A percentile compares a stretch with the other conserved stretches of the same genome.
These are phyloP conservation scores for Carex parvula DNA, from an alignment of 176 grass and related monocot genomes.

Conservation along the genomic window DNA sequence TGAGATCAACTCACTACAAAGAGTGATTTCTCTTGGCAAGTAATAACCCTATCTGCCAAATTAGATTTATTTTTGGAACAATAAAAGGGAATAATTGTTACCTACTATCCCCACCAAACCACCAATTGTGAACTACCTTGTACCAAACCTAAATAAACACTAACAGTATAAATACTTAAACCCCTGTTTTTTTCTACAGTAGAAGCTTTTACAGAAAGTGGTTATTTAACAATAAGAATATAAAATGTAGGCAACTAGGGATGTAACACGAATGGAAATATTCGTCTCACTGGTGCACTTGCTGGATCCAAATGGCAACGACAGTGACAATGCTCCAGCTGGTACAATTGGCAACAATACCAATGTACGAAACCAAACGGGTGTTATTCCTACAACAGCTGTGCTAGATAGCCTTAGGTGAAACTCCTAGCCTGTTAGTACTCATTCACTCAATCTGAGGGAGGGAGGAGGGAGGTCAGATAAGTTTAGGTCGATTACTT, in stretches of 20 bases:
- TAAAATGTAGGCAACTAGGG: conserved; percentile 45
- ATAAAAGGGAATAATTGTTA: neutral
- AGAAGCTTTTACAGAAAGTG: neutral
- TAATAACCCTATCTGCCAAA: neutral
- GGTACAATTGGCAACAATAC: neutral
- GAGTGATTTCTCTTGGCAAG: neutral
- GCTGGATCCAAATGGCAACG: conserved; percentile 31
- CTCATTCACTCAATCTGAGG: neutral
- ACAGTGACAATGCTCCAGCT: neutral
- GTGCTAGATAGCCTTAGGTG: conserved; percentile 44
- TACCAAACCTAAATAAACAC: neutral
- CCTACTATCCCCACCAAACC: neutral
- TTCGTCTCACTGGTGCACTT: conserved; percentile 53
- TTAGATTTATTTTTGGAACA: neutral
- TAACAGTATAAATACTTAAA: neutral
- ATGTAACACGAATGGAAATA: conserved; percentile 60
- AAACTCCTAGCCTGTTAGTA: conserved; percentile 14
- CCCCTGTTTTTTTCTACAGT: neutral
- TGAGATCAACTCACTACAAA: neutral
- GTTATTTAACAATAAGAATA: conserved; percentile 1
- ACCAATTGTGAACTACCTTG: neutral
- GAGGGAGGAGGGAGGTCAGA: neutral
- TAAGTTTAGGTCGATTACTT: neutral
- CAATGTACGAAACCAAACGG: conserved; percentile 44
- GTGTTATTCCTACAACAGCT: conserved; percentile 50